Base-by-base conservation (phyloP, 768 basidiomycete species). In the Trametes sanguinea region DNA sequence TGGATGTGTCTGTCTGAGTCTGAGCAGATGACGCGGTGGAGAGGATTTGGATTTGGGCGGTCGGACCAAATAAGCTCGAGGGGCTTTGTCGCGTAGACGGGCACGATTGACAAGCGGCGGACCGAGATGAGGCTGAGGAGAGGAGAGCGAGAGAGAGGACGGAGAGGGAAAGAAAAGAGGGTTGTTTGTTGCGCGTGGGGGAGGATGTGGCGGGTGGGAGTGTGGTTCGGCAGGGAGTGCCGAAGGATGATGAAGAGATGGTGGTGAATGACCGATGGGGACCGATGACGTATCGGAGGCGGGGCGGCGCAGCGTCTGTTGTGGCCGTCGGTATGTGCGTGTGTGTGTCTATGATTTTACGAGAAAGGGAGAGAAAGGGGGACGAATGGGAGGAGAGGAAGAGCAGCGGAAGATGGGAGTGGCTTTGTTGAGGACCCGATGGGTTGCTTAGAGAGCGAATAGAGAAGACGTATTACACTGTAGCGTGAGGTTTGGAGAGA, bases 21-120 rank as follows among this genome's bases (percentile, higher is more conserved):
- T 52, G 59, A 11, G 51, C 51, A 30, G 51, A 46, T 60, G 59
- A 60, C 57, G 48, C 22, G 22, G 22, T 22, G 22, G 22, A 52
- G 47, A 30, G 35, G 6, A 37, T 37, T 11, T 11, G 35, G 6
- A 22, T 22, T 22, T 22, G 22, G 22, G 22, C 22, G 22, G 51
- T 40, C 29, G 32, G 14, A 40, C 33, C 3, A 17, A 43, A 29
- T 5, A 22, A 17, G 40, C 16, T 11, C 3, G 51, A 22, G 52
- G 9, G 60, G 51, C 33, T 16, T 16, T 13, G 5, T 13, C 5
- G 42, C 42, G 10, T 43, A n/a, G 4, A 14, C 42, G 13, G 14
- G 7, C 14, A n/a, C 1, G 4, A 43, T 6, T 43, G 42, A n/a
- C 8, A 13, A 14, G 42, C 13, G 42, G 42, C n/a, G 42, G 42